Evolutionary conservation across 2,329 filamentous ascomycete species (phyloP).

Genomic region (Penicillium sp.): DNA sequence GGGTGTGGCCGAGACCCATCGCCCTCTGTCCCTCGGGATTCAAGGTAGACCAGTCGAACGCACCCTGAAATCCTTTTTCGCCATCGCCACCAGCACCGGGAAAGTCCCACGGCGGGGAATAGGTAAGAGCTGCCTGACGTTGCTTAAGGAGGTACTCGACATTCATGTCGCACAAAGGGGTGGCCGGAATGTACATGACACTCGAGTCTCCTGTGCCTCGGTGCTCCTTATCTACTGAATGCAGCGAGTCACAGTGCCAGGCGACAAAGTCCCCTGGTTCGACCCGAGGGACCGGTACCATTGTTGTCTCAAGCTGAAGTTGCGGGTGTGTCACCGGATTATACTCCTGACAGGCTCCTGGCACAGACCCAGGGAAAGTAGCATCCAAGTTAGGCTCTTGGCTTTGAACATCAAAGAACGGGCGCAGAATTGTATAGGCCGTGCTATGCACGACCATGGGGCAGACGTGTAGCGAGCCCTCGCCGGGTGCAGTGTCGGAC

Average conservation of each 20-base stretch:
- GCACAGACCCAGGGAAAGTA: slow-evolving; percentile 67
- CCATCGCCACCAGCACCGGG: slow-evolving; percentile 55
- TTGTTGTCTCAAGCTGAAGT: slow-evolving; percentile 64
- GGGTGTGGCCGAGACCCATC: slow-evolving; percentile 54
- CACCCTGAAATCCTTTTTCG: slow-evolving; percentile 41
- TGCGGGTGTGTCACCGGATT: slow-evolving; percentile 66
- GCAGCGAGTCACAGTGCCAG: slow-evolving; percentile 79
- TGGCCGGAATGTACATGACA: slow-evolving; percentile 86
- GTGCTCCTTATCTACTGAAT: slow-evolving; percentile 81
- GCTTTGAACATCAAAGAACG: slow-evolving; percentile 69
- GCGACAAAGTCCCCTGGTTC: slow-evolving; percentile 72
- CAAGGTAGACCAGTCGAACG: slow-evolving; percentile 40
- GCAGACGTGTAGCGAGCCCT: slow-evolving; percentile 81
- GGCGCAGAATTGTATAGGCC: slow-evolving; percentile 76
- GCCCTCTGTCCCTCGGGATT: slow-evolving; percentile 52
- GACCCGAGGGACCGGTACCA: slow-evolving; percentile 71
- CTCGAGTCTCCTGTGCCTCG: slow-evolving; percentile 70
- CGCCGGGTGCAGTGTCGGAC: slow-evolving; percentile 67
- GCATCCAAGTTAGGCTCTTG: slow-evolving; percentile 42
- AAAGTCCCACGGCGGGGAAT: slow-evolving; percentile 69
- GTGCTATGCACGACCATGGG: slow-evolving; percentile 74
- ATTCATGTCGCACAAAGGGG: slow-evolving; percentile 74
- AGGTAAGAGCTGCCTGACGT: slow-evolving; percentile 67
- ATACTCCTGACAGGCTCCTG: slow-evolving; percentile 69
- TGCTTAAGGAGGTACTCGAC: slow-evolving; percentile 70